Base-by-base conservation (phyloP, 208 protist species). In the Trypanosoma lewisi region DNA sequence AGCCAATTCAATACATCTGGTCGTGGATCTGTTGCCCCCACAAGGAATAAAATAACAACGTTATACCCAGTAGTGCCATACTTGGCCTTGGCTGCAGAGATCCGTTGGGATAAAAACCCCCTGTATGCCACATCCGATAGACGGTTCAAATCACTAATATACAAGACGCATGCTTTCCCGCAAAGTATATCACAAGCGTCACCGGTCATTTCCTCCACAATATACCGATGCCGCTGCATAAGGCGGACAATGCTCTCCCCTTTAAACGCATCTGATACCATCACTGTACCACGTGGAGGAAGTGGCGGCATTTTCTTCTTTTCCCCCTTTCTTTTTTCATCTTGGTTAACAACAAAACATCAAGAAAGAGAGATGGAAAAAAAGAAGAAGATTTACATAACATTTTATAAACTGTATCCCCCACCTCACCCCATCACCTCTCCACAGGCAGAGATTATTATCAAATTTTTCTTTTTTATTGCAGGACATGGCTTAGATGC, bases 1-100 rank as follows among this genome's bases (percentile, higher is more conserved):
- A 91, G 63, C 82, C 85, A 91, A 16, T 72, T 65, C 21, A 91
- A 69, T 4, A 70, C 61, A 42, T 83, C 79, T 42, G 76, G 66
- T 17, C 73, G 70, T 2, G 80, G 71, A 50, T 91, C 79, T 3
- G 25, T 31, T 2, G 55, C 55, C 0, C 17, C 44, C 31, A 55
- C 42, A 21, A 57, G 49, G 17, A 75, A 9, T 21, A 73, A 33
- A 51, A 72, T 47, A 57, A 45, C 42, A 36, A 66, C 30, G 16
- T 19, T n/a, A 31, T 31, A 2, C 17, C 51, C 56, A 44, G 58
- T 25, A 9, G 56, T 8, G 51, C 17, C 25, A 44, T 34, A 25
- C 19, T 34, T 23, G 6, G 41, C 14, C 12, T 53, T 61, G 5
- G 30, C 21, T 1, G 39, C 25, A n/a, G 37, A 53, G 25, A 72